Conservation (phyloP, 2,329 filamentous ascomycete genomes). For the Penicillium sp. region DNA sequence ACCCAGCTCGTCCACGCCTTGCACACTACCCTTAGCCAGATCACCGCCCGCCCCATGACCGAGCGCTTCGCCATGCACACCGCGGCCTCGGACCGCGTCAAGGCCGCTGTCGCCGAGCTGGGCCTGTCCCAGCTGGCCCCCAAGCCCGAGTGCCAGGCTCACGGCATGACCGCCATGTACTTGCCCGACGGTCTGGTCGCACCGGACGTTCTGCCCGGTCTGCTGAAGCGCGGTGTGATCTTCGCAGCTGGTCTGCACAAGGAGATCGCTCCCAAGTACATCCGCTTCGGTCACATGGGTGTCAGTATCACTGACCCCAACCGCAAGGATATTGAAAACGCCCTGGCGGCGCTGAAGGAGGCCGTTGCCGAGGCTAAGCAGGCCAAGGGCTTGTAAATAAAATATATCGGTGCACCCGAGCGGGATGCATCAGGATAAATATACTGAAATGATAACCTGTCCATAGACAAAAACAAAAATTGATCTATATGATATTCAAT, state of each 20-base stretch:
- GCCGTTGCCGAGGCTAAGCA: constrained; percentile 69
- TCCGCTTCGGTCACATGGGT: constrained; percentile 97
- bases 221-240: constrained; percentile 81
- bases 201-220: constrained; percentile 75
- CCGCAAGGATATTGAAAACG: constrained; percentile 76
- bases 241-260: constrained; percentile 96
- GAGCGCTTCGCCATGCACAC: constrained; percentile 80
- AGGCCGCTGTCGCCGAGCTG: constrained; percentile 72
- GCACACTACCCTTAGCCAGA: constrained; percentile 81
- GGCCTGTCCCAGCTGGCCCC: constrained; percentile 82
- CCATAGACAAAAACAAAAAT: background rate
- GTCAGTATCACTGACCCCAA: constrained; percentile 79
- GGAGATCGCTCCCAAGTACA: constrained; percentile 88
- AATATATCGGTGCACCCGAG: background rate
- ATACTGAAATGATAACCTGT: background rate
- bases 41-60: constrained; percentile 70
- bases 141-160: constrained; percentile 85
- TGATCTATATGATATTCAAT: background rate
- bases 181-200: constrained; percentile 78
- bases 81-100: constrained; percentile 75
- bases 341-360: constrained; percentile 69
- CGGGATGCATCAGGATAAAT: background rate
- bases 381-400: constrained; percentile 43
- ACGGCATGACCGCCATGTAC: constrained; percentile 97
- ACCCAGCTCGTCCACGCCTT: constrained; percentile 91